Conservation (phyloP, 108 stramenopile genomes). For the Aurantiochytrium sp. region DNA sequence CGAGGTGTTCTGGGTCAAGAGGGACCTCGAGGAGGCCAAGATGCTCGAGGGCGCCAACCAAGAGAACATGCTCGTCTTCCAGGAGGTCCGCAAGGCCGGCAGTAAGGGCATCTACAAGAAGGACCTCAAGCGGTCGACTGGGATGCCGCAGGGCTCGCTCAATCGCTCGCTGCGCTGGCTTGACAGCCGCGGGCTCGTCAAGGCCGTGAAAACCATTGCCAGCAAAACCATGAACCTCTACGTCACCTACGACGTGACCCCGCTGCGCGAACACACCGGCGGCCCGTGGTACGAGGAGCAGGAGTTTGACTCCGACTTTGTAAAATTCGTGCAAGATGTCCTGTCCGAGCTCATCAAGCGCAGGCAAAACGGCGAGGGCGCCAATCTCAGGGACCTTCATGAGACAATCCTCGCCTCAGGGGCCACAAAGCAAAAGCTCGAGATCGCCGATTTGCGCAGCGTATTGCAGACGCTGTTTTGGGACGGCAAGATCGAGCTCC, state of each 20-base stretch:
- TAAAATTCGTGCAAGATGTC: slow-evolving; percentile 75
- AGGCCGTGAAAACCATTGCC: slow-evolving; percentile 85
- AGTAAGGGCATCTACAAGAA: slow-evolving; percentile 96
- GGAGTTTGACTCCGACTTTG: slow-evolving; percentile 96
- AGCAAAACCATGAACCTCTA: slow-evolving; percentile 94
- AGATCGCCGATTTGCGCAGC: background rate
- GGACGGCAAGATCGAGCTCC: background rate
- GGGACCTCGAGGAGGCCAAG: background rate
- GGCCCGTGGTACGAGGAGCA: slow-evolving; percentile 94
- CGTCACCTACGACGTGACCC: slow-evolving; percentile 86
- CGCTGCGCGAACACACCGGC: slow-evolving; percentile 91
- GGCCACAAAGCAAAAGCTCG: background rate
- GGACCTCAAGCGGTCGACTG: slow-evolving; percentile 80
- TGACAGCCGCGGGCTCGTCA: slow-evolving; percentile 80
- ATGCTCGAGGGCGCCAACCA: slow-evolving; percentile 33
- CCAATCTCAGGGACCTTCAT: background rate
- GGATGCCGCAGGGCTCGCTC: slow-evolving; percentile 78
- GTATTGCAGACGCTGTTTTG: background rate
- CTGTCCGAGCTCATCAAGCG: slow-evolving; percentile 44
- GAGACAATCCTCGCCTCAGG: background rate
- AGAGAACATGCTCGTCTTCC: slow-evolving; percentile 73
- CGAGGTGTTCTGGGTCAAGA: background rate
- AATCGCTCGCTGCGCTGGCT: slow-evolving; percentile 89
- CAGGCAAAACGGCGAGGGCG: background rate
- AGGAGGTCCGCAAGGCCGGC: slow-evolving; percentile 79